Evolutionary conservation across 2,329 filamentous ascomycete species (phyloP), one percentile per base, ranked within the genome.

Genomic region (Knufia fluminis): DNA sequence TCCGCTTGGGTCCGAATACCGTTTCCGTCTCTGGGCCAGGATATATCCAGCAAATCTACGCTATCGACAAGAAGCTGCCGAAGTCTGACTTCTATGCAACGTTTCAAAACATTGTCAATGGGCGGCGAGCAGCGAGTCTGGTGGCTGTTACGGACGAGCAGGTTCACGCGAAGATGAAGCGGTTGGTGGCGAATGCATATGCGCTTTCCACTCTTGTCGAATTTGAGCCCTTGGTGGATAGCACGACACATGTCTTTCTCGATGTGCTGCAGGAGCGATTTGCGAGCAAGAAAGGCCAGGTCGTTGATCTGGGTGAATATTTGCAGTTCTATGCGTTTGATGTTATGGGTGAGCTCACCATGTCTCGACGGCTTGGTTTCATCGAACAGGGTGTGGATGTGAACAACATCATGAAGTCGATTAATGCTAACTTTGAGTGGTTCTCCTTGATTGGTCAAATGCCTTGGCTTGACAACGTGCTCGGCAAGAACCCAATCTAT

Each of bases 61-160:
- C 56, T 28, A 57, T 59, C 41, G 52, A 53, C 31, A 57, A 55
- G 35, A 52, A 52, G 7, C 40, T 59, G 3, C 36, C 52, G 16
- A 59, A 59, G 54, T 57, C 58, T 1, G 54, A 54, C 24, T 64
- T 64, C 45, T 64, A 65, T 51, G 55, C 53, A 3, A 59, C 60
- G 10, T 60, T 63, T 35, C 60, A 61, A 38, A 59, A 58, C 19
- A 52, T 63, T 0, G 56, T 60, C 14, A 64, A 61, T 14, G 62
- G 62, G 1, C 58, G 54, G 17, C 53, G 53, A 7, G 52, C 60
- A 2, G 57, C 60, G 17, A 60, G 57, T 39, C 60, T 70, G 7
- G 70, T 72, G 52, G 66, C 62, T 10, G 63, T 64, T 1, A 62
- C 62, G 4, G 66, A 71, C 41, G 69, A 72, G 46, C 56, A 49